Conservation (phyloP, 202 grass and related monocot species). For the Panicum virgatum region DNA sequence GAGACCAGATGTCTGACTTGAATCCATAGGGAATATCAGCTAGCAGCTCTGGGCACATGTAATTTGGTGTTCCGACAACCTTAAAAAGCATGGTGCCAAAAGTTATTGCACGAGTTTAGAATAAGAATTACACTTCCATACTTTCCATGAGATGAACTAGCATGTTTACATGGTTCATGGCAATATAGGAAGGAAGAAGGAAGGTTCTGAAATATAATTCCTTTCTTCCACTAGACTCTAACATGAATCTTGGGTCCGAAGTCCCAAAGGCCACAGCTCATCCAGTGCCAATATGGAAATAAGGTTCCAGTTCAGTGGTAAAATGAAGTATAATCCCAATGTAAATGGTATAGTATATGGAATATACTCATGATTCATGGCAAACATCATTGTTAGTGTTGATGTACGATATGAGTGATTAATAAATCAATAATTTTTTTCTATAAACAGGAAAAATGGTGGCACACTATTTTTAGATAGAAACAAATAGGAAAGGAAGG, state of each 20-base stretch:
- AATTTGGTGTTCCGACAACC: constrained; percentile 98
- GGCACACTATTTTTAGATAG: background rate
- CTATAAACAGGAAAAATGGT: background rate
- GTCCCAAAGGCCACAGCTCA: background rate
- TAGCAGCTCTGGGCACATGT: constrained; percentile 98
- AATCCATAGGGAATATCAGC: constrained; percentile 98
- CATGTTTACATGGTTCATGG: background rate
- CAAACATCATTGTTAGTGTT: background rate
- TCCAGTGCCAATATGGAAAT: background rate
- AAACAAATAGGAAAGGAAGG: background rate
- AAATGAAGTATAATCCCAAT: background rate
- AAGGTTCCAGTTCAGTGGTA: background rate
- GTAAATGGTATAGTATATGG: constrained; percentile 21
- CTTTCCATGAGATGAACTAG: constrained; percentile 17
- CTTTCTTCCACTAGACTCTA: background rate
- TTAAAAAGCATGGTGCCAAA: constrained; percentile 35
- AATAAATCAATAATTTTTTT: background rate
- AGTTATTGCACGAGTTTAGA: constrained; percentile 15
- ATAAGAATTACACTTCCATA: background rate
- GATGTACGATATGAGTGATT: background rate
- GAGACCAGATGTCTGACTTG: constrained; percentile 99
- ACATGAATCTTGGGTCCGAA: background rate
- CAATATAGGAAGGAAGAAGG: background rate
- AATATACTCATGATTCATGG: background rate
- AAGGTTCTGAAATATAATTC: background rate